Evolutionary conservation across 768 basidiomycete species (phyloP).

Genomic region (Agrocybe praecox): DNA sequence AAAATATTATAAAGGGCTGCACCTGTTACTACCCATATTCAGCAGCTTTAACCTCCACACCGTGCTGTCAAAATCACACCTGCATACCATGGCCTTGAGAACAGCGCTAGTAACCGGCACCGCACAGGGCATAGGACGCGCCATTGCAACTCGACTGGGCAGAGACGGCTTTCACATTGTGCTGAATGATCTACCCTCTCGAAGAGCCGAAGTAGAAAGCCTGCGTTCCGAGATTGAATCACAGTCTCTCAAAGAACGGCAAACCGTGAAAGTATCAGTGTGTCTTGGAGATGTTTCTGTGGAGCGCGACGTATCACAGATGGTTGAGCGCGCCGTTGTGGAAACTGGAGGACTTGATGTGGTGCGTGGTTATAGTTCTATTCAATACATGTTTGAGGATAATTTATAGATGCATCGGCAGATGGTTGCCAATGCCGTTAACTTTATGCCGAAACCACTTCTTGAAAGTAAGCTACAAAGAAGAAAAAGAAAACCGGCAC

Average conservation of each 20-base stretch:
- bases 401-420: slow-evolving; percentile 3
- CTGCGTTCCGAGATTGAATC: slow-evolving; percentile 28
- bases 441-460: slow-evolving; percentile 20
- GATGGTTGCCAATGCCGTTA: slow-evolving; percentile 52
- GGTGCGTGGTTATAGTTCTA: slow-evolving; percentile 27
- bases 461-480: slow-evolving; percentile 22
- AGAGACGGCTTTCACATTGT: slow-evolving; percentile 47
- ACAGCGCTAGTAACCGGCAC: slow-evolving; percentile 37
- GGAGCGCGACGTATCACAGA: slow-evolving; percentile 42
- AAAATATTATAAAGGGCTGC: too few species aligned
- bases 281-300: slow-evolving; percentile 39
- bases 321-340: slow-evolving; percentile 34
- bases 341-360: slow-evolving; percentile 49
- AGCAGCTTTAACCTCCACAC: too few species aligned
- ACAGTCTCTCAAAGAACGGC: slow-evolving; percentile 12
- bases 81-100: neutral
- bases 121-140: slow-evolving; percentile 52
- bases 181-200: slow-evolving; percentile 41
- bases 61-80: too few species aligned
- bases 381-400: too few species aligned
- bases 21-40: too few species aligned
- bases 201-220: slow-evolving; percentile 26
- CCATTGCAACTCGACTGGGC: slow-evolving; percentile 50
- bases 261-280: slow-evolving; percentile 6
- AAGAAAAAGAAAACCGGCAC: neutral